Percentiles rank a stretch among this genome's conserved stretches.
phyloP scores from a whole-genome alignment of 345 rosid genomes.

The Salix exigua region DNA sequence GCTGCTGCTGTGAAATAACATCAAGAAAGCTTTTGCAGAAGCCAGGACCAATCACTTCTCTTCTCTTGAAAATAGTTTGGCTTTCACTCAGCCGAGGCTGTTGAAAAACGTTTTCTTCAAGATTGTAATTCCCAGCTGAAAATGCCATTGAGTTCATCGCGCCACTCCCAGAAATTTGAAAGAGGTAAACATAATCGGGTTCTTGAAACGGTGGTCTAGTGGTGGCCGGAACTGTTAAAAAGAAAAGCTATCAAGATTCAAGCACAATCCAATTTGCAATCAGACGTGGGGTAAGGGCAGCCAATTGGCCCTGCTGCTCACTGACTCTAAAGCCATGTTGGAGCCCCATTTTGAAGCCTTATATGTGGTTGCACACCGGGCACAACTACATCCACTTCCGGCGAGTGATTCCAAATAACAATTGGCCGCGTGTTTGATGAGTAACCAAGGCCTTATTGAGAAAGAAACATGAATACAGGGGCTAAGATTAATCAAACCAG shows the following conservation, averaged over 20 bases:
- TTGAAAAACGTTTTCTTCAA: constrained; percentile 3
- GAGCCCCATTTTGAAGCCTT: too few species aligned
- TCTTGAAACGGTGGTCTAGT: not conserved
- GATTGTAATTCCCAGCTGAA: constrained; percentile 33
- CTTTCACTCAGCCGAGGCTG: constrained; percentile 15
- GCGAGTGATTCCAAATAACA: too few species aligned
- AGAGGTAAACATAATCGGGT: not conserved
- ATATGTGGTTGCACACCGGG: too few species aligned
- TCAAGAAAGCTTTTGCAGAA: constrained; percentile 32
- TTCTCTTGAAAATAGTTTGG: constrained; percentile 38
- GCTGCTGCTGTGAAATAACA: constrained; percentile 43
- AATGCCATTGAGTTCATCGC: constrained; percentile 51
- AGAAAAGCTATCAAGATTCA: not conserved
- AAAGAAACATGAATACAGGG: too few species aligned
- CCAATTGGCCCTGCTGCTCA: too few species aligned
- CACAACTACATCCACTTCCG: too few species aligned
- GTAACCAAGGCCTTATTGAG: too few species aligned
- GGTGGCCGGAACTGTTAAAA: not conserved
- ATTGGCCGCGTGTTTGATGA: too few species aligned
- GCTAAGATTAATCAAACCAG: too few species aligned
- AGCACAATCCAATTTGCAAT: not conserved
- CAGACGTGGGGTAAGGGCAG: not conserved
- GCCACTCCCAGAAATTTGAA: constrained; percentile 16
- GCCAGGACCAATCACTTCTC: constrained; percentile 56
- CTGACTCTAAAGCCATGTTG: too few species aligned